A percentile compares a stretch with the other conserved stretches of the same genome.
phyloP scores from a whole-genome alignment of 352 stramenopile species.

The Globisporangium heterothallicum region DNA sequence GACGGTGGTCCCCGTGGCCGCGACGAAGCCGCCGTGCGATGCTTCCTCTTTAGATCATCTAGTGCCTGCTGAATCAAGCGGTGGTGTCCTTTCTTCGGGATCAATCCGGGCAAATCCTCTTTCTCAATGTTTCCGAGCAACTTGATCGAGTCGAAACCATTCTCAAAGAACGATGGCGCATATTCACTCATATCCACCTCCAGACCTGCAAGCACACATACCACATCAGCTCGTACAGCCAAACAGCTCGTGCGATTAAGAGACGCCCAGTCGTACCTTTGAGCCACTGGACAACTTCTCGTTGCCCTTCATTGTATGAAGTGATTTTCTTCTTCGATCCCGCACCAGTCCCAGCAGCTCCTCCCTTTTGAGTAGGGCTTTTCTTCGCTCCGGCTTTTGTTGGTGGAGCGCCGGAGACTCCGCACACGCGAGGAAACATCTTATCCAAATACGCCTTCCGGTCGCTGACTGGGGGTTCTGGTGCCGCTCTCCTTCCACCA shows the following conservation, averaged over 20 bases:
- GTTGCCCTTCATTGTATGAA: conserved; percentile 57
- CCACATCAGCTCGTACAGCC: too few species aligned
- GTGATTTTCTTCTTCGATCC: conserved; percentile 41
- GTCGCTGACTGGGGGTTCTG: conserved; percentile 19
- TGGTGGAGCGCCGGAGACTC: conserved; percentile 23
- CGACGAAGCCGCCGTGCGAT: conserved; percentile 42
- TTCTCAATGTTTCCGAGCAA: conserved; percentile 72
- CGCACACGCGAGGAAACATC: conserved; percentile 78
- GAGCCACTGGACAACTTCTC: conserved; percentile 79
- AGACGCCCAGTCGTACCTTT: conserved; percentile 14
- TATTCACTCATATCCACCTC: conserved; percentile 85
- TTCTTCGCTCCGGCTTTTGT: conserved; percentile 25
- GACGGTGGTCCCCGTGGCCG: conserved; percentile 23
- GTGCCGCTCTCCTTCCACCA: background rate
- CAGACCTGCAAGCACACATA: conserved; percentile 18
- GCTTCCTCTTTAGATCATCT: conserved; percentile 67
- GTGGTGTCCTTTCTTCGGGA: conserved; percentile 83
- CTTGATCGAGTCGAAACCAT: conserved; percentile 86
- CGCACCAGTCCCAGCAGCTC: conserved; percentile 6
- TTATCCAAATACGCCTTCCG: conserved; percentile 72
- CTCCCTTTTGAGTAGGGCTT: conserved; percentile 14
- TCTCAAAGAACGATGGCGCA: conserved; percentile 79
- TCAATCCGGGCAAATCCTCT: conserved; percentile 55
- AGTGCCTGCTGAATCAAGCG: conserved; percentile 77
- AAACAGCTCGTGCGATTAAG: background rate